Conservation (phyloP, 805 yeast genomes). For the Saturnispora kantuleensis region DNA sequence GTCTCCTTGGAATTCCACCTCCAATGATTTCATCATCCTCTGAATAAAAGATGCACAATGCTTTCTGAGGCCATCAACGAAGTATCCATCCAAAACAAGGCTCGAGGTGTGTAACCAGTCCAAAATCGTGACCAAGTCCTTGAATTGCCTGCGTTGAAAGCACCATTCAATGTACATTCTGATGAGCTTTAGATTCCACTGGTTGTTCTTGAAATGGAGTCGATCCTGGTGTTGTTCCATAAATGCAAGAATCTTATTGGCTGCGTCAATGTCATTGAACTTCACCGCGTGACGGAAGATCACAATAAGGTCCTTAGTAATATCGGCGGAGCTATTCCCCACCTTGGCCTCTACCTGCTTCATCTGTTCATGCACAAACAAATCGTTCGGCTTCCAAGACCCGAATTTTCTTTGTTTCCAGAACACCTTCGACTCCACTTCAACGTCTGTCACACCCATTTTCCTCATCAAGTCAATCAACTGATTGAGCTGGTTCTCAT, state of each 20-base stretch:
- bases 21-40: conserved; percentile 2
- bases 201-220: conserved; percentile 9
- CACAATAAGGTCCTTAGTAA: conserved; percentile 8
- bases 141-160: conserved; percentile 7
- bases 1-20: conserved; percentile 1
- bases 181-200: conserved; percentile 9
- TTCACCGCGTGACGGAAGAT: conserved; percentile 11
- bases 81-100: conserved; percentile 6
- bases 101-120: conserved; percentile 11
- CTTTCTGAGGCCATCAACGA: conserved; percentile 7
- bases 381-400: conserved; percentile 6
- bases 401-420: conserved; percentile 17
- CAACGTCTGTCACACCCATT: conserved; percentile 1
- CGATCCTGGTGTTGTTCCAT: neutral
- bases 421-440: conserved; percentile 12
- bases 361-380: conserved; percentile 7
- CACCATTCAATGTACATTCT: conserved; percentile 12
- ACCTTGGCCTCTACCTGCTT: neutral
- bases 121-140: conserved; percentile 8
- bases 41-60: conserved; percentile 1
- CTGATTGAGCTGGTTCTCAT: conserved; percentile 11
- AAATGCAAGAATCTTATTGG: neutral
- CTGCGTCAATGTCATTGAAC: conserved; percentile 5
- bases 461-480: conserved; percentile 9
- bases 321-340: neutral